phyloP scores from a whole-genome alignment of 345 rosid species.

The Syzygium oleosum region DNA sequence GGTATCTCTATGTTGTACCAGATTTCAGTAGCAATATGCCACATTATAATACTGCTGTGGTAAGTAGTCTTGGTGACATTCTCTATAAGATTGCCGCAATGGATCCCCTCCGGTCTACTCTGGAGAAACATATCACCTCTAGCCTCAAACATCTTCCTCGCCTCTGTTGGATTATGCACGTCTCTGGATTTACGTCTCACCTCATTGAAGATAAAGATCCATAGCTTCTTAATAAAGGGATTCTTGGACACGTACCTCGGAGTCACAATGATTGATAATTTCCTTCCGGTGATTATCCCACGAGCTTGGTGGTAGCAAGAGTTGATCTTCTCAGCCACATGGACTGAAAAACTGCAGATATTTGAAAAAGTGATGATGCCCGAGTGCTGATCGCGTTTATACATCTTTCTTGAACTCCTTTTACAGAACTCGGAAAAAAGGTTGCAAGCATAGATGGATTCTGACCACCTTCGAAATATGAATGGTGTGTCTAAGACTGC shows the following conservation, averaged over 20 bases:
- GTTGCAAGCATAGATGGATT: not conserved
- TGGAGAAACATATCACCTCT: not conserved
- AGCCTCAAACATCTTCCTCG: not conserved
- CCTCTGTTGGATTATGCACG: rapidly evolving
- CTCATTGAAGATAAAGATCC: not conserved
- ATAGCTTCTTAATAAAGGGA: not conserved
- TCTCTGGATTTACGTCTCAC: rapidly evolving
- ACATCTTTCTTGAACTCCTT: not conserved
- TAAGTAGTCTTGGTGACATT: rapidly evolving
- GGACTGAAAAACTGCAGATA: not conserved
- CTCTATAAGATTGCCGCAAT: not conserved
- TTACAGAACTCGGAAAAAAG: not conserved
- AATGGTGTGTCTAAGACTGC: not conserved
- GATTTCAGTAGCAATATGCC: not conserved
- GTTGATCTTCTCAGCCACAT: not conserved
- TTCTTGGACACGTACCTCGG: not conserved
- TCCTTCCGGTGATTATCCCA: not conserved
- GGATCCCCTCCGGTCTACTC: rapidly evolving
- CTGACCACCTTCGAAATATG: not conserved
- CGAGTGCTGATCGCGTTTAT: not conserved
- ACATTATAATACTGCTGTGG: not conserved
- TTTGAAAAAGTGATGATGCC: not conserved
- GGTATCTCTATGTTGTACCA: not conserved
- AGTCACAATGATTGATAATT: not conserved
- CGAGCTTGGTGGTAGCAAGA: not conserved